Evolutionary conservation across 306 rosid genomes (phyloP), one percentile per base, ranked within the genome.

Genomic region (Betula pendula): DNA sequence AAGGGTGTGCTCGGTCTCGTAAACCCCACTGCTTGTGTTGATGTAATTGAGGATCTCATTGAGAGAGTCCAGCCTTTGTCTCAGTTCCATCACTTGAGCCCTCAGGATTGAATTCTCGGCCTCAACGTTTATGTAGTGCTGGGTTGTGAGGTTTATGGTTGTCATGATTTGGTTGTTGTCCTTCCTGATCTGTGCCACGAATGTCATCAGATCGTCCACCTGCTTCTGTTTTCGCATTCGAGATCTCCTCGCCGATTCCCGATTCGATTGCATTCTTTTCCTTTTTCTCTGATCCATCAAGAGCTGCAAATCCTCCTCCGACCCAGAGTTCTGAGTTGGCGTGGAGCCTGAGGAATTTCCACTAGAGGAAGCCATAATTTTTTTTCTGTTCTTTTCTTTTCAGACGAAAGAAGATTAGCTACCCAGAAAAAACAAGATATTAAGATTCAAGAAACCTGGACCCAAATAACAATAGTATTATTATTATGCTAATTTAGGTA

Each of bases 171-270:
- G 85, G 35, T 7, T 79, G 27, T 90, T 95, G 12, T 89, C 88
- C 66, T 75, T 87, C 50, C 75, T 79, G 33, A 92, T 86, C 62
- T 48, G 69, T 0, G 70, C 49, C 43, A 82, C 80, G 68, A 87
- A 82, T 0, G 58, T 86, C 78, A 33, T 50, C 71, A 95, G 80
- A 79, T 95, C 94, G 43, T 92, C 94, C 81, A 90, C 5, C 71
- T 88, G 90, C 75, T 91, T 85, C 86, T 92, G 99, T 76, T 89
- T 92, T 44, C 90, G 53, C 96, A 85, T 77, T 74, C 99, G 50
- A 0, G 97, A 95, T 68, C 97, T 82, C 75, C 87, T 85, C 1
- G 99, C 99, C 7, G 99, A 95, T 71, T 92, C 97, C 0, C 97
- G 83, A 11, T 95, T 95, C 7, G 97, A 89, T 78, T 88, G 77